Evolutionary conservation across 139 green algal genomes (phyloP).

Genomic region (Medakamo hakoo): DNA sequence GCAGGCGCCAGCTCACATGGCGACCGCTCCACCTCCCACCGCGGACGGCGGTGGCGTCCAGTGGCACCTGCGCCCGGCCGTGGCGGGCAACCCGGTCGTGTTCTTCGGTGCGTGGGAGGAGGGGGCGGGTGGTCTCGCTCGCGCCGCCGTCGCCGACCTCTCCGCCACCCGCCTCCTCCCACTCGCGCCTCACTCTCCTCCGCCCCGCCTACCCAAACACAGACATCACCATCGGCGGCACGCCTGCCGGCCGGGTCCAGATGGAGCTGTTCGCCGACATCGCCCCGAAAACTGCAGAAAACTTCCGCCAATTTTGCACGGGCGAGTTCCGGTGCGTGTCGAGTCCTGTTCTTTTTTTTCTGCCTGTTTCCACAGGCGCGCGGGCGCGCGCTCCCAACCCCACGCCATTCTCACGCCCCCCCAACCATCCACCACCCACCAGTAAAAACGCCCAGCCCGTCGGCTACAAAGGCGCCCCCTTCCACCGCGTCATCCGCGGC

Average conservation of each 20-base stretch:
- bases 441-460: constrained; percentile 59
- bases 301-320: constrained; percentile 86
- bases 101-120: constrained; percentile 70
- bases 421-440: constrained; percentile 9
- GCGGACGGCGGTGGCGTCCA: too few relatives aligned
- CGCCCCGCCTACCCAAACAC: constrained; percentile 3
- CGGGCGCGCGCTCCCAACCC: not conserved
- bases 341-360: not conserved
- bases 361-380: not conserved
- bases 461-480: constrained; percentile 56
- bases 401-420: not conserved
- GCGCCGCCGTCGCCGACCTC: not conserved
- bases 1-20: too few relatives aligned
- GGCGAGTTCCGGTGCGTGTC: constrained; percentile 59
- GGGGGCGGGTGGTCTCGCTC: not conserved
- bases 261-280: constrained; percentile 89
- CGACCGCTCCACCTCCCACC: too few relatives aligned
- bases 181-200: not conserved
- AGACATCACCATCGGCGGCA: constrained; percentile 75
- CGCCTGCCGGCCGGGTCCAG: constrained; percentile 57
- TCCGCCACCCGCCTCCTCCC: not conserved
- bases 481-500: constrained; percentile 65
- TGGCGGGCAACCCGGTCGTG: constrained; percentile 68
- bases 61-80: constrained; percentile 61
- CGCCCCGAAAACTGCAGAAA: constrained; percentile 68